Percentiles rank a stretch among this genome's conserved stretches.
Evolutionary conservation across 192 early-diverging fungal species (phyloP).

Genomic region (Coemansia sp.): DNA sequence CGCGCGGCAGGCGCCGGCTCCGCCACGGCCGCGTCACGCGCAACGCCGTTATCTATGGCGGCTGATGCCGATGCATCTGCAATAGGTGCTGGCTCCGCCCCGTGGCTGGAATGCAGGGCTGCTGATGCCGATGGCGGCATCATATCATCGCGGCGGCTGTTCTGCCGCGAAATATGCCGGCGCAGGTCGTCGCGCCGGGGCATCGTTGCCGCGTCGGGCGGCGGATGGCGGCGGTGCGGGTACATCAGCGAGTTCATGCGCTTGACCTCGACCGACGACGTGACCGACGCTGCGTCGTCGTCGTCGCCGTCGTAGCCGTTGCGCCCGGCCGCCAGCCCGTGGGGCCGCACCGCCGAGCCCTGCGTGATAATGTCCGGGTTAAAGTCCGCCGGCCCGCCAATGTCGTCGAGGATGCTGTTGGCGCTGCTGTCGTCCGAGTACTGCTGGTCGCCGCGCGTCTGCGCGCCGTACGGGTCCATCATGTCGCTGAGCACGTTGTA

Average conservation of each 20-base stretch:
- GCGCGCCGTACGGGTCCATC: conserved; percentile 41
- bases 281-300: conserved; percentile 4
- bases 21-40: neutral
- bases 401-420: conserved; percentile 33
- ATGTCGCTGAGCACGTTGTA: conserved; percentile 37
- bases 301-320: neutral
- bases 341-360: neutral
- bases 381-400: conserved; percentile 24
- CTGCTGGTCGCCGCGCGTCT: conserved; percentile 19
- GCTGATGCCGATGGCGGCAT: neutral
- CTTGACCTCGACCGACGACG: conserved; percentile 16
- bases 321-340: neutral
- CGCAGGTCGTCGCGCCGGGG: conserved; percentile 5
- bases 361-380: conserved; percentile 15
- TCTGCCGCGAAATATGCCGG: conserved; percentile 15
- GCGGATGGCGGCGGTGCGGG: conserved; percentile 5
- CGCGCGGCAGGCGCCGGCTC: neutral
- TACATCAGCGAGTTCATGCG: conserved; percentile 24
- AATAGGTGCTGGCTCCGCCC: neutral
- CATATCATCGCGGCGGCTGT: neutral
- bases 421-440: conserved; percentile 36
- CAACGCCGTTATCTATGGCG: neutral
- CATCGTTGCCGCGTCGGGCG: neutral
- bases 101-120: neutral
- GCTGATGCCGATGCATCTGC: neutral